phyloP scores from a whole-genome alignment of 345 rosid species.

The Dipteronia dyeriana region DNA sequence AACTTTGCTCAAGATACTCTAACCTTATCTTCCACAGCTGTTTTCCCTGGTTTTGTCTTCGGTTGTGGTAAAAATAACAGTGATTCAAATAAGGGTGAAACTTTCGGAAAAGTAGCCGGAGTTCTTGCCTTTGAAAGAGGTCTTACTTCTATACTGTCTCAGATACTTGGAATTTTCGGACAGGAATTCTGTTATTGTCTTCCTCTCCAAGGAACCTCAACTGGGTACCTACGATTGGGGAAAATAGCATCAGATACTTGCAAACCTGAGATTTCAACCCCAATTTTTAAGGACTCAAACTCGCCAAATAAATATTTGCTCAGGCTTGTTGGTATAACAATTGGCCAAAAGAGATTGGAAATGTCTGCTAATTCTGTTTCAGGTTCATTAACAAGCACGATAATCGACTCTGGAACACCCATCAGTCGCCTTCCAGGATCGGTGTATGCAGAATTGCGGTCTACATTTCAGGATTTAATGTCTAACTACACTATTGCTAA shows the following conservation, averaged over 20 bases:
- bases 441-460: too few species aligned
- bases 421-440: too few species aligned
- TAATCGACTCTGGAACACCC: too few species aligned
- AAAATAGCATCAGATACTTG: conserved; percentile 21
- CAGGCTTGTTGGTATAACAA: conserved; percentile 22
- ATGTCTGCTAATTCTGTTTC: not conserved
- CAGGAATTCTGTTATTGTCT: conserved; percentile 32
- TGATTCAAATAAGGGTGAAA: too few species aligned
- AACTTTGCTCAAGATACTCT: conserved; percentile 17
- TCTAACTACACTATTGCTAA: not conserved
- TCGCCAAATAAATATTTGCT: conserved; percentile 10
- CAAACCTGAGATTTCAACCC: not conserved
- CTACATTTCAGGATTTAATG: conserved; percentile 14
- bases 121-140: conserved; percentile 24
- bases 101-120: conserved; percentile 18
- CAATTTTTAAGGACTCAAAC: not conserved
- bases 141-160: conserved; percentile 16
- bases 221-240: conserved; percentile 26
- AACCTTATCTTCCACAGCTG: not conserved
- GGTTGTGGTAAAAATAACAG: conserved; percentile 21
- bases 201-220: conserved; percentile 3
- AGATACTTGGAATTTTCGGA: not conserved
- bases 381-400: too few species aligned
- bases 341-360: conserved; percentile 18
- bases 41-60: conserved; percentile 5